Evolutionary conservation across 495 filamentous ascomycete species (phyloP).

Genomic region (Aspergillus wentii): DNA sequence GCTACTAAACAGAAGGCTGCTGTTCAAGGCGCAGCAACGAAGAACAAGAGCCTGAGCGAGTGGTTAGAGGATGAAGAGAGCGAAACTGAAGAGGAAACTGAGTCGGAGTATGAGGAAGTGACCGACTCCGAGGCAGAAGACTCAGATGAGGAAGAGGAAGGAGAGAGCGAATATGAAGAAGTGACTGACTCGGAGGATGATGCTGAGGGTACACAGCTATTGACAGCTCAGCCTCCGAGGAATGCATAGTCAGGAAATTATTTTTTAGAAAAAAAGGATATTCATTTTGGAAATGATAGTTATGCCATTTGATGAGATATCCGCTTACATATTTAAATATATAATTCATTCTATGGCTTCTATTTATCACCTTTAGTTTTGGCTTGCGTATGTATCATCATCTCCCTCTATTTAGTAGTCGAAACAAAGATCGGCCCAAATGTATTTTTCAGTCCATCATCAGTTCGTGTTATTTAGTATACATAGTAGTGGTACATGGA

Average conservation of each 20-base stretch:
- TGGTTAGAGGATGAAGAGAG: constrained; percentile 64
- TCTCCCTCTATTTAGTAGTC: too few relatives aligned
- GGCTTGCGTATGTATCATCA: too few relatives aligned
- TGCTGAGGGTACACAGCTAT: constrained; percentile 18
- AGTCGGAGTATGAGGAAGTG: constrained; percentile 45
- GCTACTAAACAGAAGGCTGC: constrained; percentile 13
- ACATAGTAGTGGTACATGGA: too few relatives aligned
- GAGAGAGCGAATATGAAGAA: constrained; percentile 40
- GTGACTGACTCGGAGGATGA: constrained; percentile 35
- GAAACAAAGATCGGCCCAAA: too few relatives aligned
- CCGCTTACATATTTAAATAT: too few relatives aligned
- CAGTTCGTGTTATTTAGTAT: too few relatives aligned
- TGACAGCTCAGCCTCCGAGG: not conserved
- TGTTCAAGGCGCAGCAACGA: constrained; percentile 14
- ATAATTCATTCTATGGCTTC: too few relatives aligned
- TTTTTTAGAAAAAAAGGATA: not conserved
- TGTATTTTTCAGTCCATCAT: too few relatives aligned
- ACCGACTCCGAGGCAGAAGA: constrained; percentile 36
- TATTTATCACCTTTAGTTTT: too few relatives aligned
- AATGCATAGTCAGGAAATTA: not conserved
- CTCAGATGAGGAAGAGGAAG: constrained; percentile 49
- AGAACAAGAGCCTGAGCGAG: constrained; percentile 75
- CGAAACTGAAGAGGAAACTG: constrained; percentile 42
- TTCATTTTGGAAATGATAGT: too few relatives aligned
- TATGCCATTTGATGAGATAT: too few relatives aligned